phyloP scores from a whole-genome alignment of 2,329 filamentous ascomycete species.

The Fusarium miscanthi region DNA sequence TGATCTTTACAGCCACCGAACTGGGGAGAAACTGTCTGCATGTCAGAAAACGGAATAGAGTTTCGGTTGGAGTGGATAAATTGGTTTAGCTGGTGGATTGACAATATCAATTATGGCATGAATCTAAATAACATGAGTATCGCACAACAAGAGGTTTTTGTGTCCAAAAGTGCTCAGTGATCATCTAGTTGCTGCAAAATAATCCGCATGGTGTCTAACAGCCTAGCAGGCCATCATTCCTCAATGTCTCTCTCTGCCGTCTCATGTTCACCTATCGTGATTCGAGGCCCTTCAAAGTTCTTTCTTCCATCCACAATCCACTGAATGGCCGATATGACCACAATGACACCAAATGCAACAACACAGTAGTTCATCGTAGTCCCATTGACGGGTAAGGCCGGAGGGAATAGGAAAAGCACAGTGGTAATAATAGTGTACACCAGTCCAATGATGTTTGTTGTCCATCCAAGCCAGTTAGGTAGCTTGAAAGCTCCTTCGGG shows the following conservation, averaged over 20 bases:
- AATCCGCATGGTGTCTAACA: no score
- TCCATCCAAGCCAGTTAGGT: constrained; percentile 52
- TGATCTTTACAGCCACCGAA: background rate
- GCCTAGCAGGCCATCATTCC: background rate
- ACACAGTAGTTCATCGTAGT: constrained; percentile 73
- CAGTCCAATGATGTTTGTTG: constrained; percentile 59
- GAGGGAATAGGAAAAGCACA: constrained; percentile 78
- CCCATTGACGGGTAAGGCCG: constrained; percentile 69
- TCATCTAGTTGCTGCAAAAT: no score
- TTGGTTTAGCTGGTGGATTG: background rate
- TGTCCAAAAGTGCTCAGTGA: fast-evolving
- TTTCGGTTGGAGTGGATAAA: background rate
- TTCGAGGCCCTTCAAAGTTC: constrained; percentile 48
- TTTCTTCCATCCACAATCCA: constrained; percentile 61
- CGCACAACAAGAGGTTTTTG: background rate
- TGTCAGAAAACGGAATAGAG: background rate
- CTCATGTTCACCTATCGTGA: constrained; percentile 4
- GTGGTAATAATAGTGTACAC: constrained; percentile 74
- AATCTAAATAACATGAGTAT: background rate
- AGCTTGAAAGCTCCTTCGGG: constrained; percentile 60
- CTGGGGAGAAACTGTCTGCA: fast-evolving
- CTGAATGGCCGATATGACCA: constrained; percentile 55
- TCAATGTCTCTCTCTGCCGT: background rate
- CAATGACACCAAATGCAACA: constrained; percentile 58
- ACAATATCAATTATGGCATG: background rate